phyloP scores from a whole-genome alignment of 2,329 filamentous ascomycete genomes.

The Diaporthe sp. region DNA sequence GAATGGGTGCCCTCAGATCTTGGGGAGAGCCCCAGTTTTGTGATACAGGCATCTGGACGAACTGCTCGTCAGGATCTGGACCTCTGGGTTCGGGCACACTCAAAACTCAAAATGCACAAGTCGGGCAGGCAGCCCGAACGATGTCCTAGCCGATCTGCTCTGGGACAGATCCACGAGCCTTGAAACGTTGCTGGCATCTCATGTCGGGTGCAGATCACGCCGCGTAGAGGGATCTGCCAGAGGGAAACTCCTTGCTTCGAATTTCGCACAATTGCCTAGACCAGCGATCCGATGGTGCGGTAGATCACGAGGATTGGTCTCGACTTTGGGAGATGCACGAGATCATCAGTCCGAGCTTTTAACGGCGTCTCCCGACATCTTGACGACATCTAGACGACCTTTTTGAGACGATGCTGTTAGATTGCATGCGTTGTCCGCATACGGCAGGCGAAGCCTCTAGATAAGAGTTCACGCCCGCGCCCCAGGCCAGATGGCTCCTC shows the following conservation, averaged over 20 bases:
- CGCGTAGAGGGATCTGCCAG: conserved; percentile 1
- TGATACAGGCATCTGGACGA: conserved; percentile 18
- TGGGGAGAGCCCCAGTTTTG: conserved; percentile 22
- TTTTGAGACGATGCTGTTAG: neutral
- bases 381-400: conserved; percentile 12
- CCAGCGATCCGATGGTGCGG: conserved; percentile 22
- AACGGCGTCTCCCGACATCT: conserved; percentile 21
- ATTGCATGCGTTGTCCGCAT: neutral
- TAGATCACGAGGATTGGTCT: conserved; percentile 30
- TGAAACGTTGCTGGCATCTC: conserved; percentile 16
- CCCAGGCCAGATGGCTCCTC: neutral
- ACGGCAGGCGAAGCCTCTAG: neutral
- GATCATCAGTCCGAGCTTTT: conserved; percentile 35
- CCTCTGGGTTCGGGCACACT: neutral
- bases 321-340: conserved; percentile 10
- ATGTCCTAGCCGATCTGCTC: neutral
- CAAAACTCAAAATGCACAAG: neutral
- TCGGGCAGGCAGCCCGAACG: conserved; percentile 23
- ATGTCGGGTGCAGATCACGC: conserved; percentile 24
- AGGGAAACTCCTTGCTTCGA: conserved; percentile 27
- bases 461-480: neutral
- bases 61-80: conserved; percentile 16
- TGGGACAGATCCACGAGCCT: conserved; percentile 27
- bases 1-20: conserved; percentile 29
- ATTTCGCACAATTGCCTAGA: neutral